A percentile compares a stretch with the other conserved stretches of the same genome.
phyloP scores from a whole-genome alignment of 2,329 filamentous ascomycete genomes.

The Neurospora sp. region DNA sequence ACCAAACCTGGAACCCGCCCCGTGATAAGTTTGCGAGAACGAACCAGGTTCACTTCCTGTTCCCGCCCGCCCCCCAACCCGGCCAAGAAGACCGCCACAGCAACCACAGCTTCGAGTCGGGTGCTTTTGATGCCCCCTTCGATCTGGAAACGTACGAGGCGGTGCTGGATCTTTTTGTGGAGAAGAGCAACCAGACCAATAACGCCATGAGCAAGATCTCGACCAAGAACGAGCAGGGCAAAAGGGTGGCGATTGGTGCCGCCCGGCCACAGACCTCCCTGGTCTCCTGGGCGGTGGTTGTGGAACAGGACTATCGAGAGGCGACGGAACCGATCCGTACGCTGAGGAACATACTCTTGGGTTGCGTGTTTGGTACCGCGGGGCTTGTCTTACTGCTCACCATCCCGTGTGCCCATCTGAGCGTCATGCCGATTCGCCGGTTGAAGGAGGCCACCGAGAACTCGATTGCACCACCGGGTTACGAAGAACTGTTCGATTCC shows the following conservation, averaged over 20 bases:
- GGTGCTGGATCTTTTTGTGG: constrained; percentile 48
- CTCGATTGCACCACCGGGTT: constrained; percentile 57
- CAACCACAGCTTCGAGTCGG: constrained; percentile 30
- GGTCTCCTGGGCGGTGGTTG: constrained; percentile 72
- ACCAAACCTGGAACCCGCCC: constrained; percentile 31
- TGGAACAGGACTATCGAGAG: constrained; percentile 66
- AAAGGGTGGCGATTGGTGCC: constrained; percentile 68
- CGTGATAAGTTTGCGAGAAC: constrained; percentile 26
- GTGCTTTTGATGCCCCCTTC: constrained; percentile 42
- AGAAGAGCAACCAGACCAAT: constrained; percentile 40
- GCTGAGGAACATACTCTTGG: constrained; percentile 70
- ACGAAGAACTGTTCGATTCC: constrained; percentile 37
- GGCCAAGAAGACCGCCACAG: constrained; percentile 39
- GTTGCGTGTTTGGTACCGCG: constrained; percentile 74
- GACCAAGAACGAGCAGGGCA: constrained; percentile 61
- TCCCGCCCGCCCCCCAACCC: constrained; percentile 39
- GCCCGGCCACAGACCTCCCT: constrained; percentile 57
- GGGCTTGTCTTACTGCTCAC: constrained; percentile 62
- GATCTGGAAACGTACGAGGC: constrained; percentile 51
- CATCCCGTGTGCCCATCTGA: constrained; percentile 71
- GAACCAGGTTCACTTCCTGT: constrained; percentile 45
- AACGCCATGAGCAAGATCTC: constrained; percentile 60
- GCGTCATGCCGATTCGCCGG: constrained; percentile 68
- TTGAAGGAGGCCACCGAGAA: constrained; percentile 66
- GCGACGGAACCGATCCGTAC: constrained; percentile 66